Base-by-base conservation (phyloP, 768 basidiomycete genomes). In the Daedaleopsis nitida region DNA sequence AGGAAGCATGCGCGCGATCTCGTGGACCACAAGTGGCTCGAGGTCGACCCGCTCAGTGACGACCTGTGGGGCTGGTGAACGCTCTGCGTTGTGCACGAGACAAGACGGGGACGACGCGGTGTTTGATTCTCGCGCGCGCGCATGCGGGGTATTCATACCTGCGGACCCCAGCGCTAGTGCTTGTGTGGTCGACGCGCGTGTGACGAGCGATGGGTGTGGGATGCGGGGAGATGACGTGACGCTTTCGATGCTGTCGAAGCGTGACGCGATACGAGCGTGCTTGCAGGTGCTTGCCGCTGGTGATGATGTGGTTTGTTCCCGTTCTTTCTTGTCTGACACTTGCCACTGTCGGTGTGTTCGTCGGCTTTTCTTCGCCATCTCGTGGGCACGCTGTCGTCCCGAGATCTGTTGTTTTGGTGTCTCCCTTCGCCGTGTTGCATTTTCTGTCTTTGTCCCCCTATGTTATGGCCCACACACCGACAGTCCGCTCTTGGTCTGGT, bases 11-110 rank as follows among this genome's bases (percentile, higher is more conserved):
- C 94, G 14, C 79, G 83, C 39, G 90, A 93, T 59, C 79, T 95
- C 78, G 78, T 87, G 55, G 78, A 85, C 58, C 91, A 94, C 68
- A 75, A 80, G 52, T 97, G 94, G 94, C 73, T 96, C 59, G 73
- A 74, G 21, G 68, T 78, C 60, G 69, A 74, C 57, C 57, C 60
- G 47, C 50, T 58, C 14, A 62, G 58, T 57, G 60, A 61, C 50
- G 66, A 62, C 45, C 56, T 67, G 24, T 61, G 57, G 66, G 59
- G 59, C 10, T 67, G 66, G 66, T 67, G 35, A 60, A 32, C 42
- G 52, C 58, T 23, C 17, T 32, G 43, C 35, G n/a, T n/a, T n/a
- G n/a, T 12, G 37, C 7, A 24, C 6, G 21, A 19, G 45, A 32
- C 51, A 24, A 34, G 14, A 47, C 11, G 24, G 49, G 11, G 49